Conservation (phyloP, 1,284 basidiomycete genomes). For the Ceratobasidium sp. region DNA sequence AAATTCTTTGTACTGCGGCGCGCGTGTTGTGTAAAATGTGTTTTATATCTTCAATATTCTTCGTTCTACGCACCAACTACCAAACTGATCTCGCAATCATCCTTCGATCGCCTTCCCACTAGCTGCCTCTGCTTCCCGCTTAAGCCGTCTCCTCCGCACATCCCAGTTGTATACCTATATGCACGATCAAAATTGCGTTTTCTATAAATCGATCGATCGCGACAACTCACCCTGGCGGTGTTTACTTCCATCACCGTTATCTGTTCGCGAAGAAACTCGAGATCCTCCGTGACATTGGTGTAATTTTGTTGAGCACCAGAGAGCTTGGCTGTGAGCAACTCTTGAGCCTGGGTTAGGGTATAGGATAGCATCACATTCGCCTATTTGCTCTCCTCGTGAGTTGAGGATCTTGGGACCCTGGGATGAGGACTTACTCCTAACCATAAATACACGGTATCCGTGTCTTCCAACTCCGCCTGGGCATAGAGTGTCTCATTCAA, state of each 20-base stretch:
- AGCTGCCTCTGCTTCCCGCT: slow-evolving; percentile 64
- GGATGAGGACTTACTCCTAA: slow-evolving; percentile 98
- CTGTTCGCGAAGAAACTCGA: slow-evolving; percentile 95
- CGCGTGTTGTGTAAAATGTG: background rate
- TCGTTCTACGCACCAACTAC: background rate
- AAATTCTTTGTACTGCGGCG: background rate
- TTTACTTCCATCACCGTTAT: slow-evolving; percentile 99
- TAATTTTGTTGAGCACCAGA: slow-evolving; percentile 78
- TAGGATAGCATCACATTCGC: slow-evolving; percentile 99
- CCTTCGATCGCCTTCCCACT: slow-evolving; percentile 21
- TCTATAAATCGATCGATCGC: background rate
- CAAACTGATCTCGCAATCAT: background rate
- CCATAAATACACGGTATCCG: slow-evolving; percentile 94
- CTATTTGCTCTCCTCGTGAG: slow-evolving; percentile 63
- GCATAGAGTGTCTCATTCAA: slow-evolving; percentile 96
- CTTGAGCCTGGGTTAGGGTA: slow-evolving; percentile 84
- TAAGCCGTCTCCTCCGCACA: slow-evolving; percentile 76
- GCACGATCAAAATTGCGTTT: background rate
- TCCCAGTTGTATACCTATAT: slow-evolving; percentile 88
- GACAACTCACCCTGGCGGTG: slow-evolving; percentile 80
- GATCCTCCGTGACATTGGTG: slow-evolving; percentile 83
- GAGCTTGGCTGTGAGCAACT: slow-evolving; percentile 86
- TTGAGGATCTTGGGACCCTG: too few relatives aligned
- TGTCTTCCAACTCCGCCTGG: slow-evolving; percentile 87
- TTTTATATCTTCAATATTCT: background rate